These are phyloP conservation scores for Mucor velutinosus DNA, from an alignment of 371 early-diverging fungal genomes.

Conservation along the genomic window DNA sequence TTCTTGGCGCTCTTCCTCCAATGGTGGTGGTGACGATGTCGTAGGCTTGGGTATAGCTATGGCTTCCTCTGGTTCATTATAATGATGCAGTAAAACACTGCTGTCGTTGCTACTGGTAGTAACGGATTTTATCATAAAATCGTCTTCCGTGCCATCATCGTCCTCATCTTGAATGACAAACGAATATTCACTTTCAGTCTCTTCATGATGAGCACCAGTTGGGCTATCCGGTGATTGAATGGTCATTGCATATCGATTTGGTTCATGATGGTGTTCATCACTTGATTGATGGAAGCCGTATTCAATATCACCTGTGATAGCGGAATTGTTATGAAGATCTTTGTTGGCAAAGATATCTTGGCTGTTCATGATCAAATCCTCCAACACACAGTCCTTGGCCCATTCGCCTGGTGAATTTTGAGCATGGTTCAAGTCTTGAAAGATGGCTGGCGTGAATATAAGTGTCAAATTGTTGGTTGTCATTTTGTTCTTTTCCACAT, in stretches of 20 bases:
- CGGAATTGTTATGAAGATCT: slow-evolving; percentile 45
- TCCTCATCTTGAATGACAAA: slow-evolving; percentile 14
- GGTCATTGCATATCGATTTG: slow-evolving; percentile 28
- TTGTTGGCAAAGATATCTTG: slow-evolving; percentile 48
- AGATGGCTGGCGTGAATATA: slow-evolving; percentile 65
- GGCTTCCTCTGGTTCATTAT: background rate
- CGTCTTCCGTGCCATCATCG: background rate
- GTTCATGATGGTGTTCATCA: background rate
- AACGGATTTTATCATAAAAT: background rate
- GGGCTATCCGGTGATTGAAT: slow-evolving; percentile 29
- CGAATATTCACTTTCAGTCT: slow-evolving; percentile 11
- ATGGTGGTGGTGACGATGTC: background rate
- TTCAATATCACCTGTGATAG: slow-evolving; percentile 52
- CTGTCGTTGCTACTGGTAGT: background rate
- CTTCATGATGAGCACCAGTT: slow-evolving; percentile 3
- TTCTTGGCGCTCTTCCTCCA: background rate
- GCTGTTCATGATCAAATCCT: slow-evolving; percentile 46
- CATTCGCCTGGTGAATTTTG: slow-evolving; percentile 48
- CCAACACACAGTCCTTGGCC: slow-evolving; percentile 49
- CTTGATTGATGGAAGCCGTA: slow-evolving; percentile 34
- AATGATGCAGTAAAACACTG: background rate
- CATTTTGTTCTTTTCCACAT: slow-evolving; percentile 65
- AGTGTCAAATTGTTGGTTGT: slow-evolving; percentile 52
- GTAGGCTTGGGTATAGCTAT: background rate
- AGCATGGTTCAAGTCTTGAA: slow-evolving; percentile 61